Evolutionary conservation across 1,284 basidiomycete species (phyloP), one percentile per base, ranked within the genome.

Genomic region (Tetrapyrgos nigripes): DNA sequence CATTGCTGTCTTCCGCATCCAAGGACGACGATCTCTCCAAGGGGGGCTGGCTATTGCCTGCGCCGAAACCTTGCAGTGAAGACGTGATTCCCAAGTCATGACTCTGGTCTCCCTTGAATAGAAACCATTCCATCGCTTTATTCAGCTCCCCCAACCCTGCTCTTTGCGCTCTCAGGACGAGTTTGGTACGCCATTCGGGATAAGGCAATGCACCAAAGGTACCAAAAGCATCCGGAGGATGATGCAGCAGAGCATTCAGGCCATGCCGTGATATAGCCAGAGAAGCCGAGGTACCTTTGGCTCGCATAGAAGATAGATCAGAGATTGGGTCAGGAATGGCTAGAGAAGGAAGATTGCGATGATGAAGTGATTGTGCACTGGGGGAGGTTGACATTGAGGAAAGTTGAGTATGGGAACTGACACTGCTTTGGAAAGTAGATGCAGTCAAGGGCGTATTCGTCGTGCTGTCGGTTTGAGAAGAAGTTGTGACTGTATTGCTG

Each of bases 111-210:
- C 73, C 70, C 3, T 72, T 71, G 64, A 78, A 81, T 35, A 82
- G 66, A 9, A 80, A 74, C 62, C 76, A 77, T 28, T 80, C 77
- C 77, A 86, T 78, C 0, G 84, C 81, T 24, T 76, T 76, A 0
- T 81, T 81, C 1, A 84, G 71, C 13, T 83, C 76, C 0, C 86
- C 85, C 62, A 88, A 71, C 1, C 86, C 86, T 13, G 83, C 80
- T 45, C 76, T 77, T 17, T 81, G 80, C 0, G 86, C 86, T 47
- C 78, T 77, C 43, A 75, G 73, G 2, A 79, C 75, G 0, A 85
- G 65, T 2, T 79, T 76, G 1, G 74, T 66, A 1, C 87, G 78
- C 87, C 87, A 89, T 63, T 87, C 86, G 0, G 87, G 87, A 65
- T 88, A 89, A 1, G 83, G 82, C 3, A 85, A 70, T 0, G 76